phyloP scores from a whole-genome alignment of 805 yeast genomes.

The Myxozyma monticola region DNA sequence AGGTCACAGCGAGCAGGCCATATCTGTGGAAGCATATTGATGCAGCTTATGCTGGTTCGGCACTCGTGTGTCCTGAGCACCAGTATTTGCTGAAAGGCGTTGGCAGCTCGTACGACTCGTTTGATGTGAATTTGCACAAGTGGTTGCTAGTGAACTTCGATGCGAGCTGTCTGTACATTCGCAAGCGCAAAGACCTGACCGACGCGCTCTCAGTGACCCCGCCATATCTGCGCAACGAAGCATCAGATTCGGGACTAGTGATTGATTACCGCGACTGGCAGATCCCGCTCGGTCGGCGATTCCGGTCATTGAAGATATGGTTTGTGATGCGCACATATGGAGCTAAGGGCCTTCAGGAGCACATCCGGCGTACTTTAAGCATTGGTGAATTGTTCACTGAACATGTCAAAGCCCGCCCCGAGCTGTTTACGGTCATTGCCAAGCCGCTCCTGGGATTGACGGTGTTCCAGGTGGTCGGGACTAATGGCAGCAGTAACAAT shows the following conservation, averaged over 20 bases:
- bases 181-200: constrained; percentile 26
- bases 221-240: constrained; percentile 29
- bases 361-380: constrained; percentile 21
- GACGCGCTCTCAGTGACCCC: constrained; percentile 31
- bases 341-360: constrained; percentile 26
- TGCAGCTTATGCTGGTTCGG: constrained; percentile 34
- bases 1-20: constrained; percentile 16
- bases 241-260: constrained; percentile 30
- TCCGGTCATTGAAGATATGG: constrained; percentile 33
- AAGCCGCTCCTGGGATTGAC: constrained; percentile 30
- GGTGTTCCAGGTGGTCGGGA: constrained; percentile 26
- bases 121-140: constrained; percentile 34
- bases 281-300: constrained; percentile 32
- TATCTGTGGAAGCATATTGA: constrained; percentile 31
- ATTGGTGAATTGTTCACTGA: constrained; percentile 26
- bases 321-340: constrained; percentile 34
- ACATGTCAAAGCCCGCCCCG: constrained; percentile 15
- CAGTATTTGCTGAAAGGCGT: constrained; percentile 25
- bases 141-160: constrained; percentile 34
- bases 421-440: constrained; percentile 20
- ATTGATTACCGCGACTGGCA: constrained; percentile 34
- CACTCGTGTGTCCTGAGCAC: constrained; percentile 30
- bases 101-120: constrained; percentile 29
- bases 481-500: constrained; percentile 6
- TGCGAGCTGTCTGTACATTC: constrained; percentile 31